Conservation (phyloP, 805 yeast genomes). For the Citeromyces matritensis region DNA sequence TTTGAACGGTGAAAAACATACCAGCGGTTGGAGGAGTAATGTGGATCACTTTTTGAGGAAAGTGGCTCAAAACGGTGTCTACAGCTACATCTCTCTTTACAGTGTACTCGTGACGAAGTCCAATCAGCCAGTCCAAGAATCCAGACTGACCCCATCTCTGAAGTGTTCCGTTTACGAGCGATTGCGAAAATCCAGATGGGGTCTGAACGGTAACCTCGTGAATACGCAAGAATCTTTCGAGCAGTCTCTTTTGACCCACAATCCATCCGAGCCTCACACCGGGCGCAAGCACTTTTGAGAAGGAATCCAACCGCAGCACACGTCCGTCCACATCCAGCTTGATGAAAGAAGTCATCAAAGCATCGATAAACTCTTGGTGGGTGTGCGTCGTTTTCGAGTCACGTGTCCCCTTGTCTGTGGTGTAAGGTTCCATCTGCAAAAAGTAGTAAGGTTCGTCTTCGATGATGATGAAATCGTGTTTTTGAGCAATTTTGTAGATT, state of each 20-base stretch:
- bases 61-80: slow-evolving; percentile 49
- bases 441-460: slow-evolving; percentile 98
- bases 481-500: slow-evolving; percentile 65
- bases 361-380: slow-evolving; percentile 53
- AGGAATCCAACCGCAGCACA: slow-evolving; percentile 78
- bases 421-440: slow-evolving; percentile 80
- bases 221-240: slow-evolving; percentile 53
- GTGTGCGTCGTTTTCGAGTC: slow-evolving; percentile 9
- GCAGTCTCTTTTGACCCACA: slow-evolving; percentile 47
- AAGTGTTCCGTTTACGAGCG: slow-evolving; percentile 55
- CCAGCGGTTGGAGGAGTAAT: slow-evolving; percentile 65
- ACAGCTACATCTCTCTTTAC: slow-evolving; percentile 78
- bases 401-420: slow-evolving; percentile 19
- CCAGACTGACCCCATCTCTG: slow-evolving; percentile 86
- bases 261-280: slow-evolving; percentile 87
- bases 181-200: slow-evolving; percentile 69
- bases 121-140: slow-evolving; percentile 79
- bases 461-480: slow-evolving; percentile 73
- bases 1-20: slow-evolving; percentile 65
- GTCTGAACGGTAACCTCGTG: slow-evolving; percentile 76
- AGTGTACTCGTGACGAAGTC: slow-evolving; percentile 70
- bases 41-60: slow-evolving; percentile 28
- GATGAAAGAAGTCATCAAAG: slow-evolving; percentile 63
- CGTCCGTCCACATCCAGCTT: slow-evolving; percentile 76
- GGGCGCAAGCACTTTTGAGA: slow-evolving; percentile 86